phyloP scores from a whole-genome alignment of 139 green algal species.

The Spirogloea muscicola region DNA sequence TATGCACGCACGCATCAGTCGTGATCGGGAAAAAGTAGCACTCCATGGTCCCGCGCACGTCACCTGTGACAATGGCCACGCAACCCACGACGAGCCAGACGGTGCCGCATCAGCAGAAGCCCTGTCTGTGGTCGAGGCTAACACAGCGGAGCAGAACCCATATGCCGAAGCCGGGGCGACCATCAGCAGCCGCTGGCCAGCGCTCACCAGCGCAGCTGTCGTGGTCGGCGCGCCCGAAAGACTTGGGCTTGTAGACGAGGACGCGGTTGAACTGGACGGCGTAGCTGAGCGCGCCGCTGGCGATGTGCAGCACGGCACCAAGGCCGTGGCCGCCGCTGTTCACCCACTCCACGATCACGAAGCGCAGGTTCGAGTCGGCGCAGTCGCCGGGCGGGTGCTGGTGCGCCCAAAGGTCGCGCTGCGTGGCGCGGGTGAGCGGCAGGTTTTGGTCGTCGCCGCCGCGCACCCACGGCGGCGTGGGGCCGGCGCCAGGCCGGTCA shows the following conservation, averaged over 20 bases:
- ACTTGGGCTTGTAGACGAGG: not conserved
- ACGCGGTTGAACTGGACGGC: conserved; percentile 3
- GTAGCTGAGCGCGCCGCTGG: not conserved
- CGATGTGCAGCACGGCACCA: conserved; percentile 2
- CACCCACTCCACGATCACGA: conserved; percentile 14
- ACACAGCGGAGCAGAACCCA: no score
- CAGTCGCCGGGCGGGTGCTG: conserved; percentile 5
- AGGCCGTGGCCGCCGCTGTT: not conserved
- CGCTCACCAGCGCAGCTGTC: not conserved
- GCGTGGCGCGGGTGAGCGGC: not conserved
- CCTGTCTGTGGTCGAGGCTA: no score
- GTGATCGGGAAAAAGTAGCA: conserved; percentile 17
- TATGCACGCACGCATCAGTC: no score
- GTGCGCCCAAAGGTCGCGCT: conserved; percentile 17
- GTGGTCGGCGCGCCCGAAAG: conserved; percentile 1
- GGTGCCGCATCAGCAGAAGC: no score
- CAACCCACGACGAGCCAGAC: no score
- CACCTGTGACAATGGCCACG: no score
- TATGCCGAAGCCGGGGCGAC: no score
- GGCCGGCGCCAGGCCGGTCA: no score
- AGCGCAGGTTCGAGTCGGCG: not conserved
- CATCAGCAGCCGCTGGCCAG: no score
- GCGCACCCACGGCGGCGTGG: no score
- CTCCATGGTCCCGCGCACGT: not conserved
- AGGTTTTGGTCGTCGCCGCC: conserved; percentile 14